Percentiles rank a stretch among this genome's conserved stretches.
phyloP scores from a whole-genome alignment of 1,284 basidiomycete genomes.

The Moesziomyces parantarcticus region DNA sequence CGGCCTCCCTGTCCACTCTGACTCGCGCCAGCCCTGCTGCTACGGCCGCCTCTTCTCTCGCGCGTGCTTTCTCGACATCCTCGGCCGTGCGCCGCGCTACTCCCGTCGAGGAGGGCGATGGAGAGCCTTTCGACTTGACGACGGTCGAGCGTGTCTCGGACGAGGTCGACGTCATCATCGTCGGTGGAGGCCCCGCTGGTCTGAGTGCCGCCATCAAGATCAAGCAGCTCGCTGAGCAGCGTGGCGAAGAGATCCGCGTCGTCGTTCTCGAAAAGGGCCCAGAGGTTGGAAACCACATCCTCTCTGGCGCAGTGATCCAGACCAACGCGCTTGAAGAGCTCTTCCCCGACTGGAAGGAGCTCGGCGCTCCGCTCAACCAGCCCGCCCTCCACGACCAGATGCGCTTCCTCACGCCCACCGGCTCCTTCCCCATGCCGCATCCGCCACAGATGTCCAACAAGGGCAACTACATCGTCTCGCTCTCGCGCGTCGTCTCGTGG shows the following conservation, averaged over 20 bases:
- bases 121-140: constrained; percentile 60
- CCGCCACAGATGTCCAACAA: constrained; percentile 97
- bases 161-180: constrained; percentile 95
- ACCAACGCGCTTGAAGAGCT: constrained; percentile 91
- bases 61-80: constrained; percentile 38
- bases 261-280: constrained; percentile 94
- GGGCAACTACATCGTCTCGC: constrained; percentile 91
- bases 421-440: constrained; percentile 87
- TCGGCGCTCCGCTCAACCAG: constrained; percentile 77
- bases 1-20: constrained; percentile 24
- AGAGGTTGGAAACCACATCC: constrained; percentile 92
- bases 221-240: constrained; percentile 89
- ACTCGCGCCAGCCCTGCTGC: constrained; percentile 19
- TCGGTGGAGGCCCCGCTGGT: constrained; percentile 94
- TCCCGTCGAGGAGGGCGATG: constrained; percentile 56
- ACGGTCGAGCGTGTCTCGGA: constrained; percentile 67
- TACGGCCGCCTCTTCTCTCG: constrained; percentile 18
- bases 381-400: constrained; percentile 83
- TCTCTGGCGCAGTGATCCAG: constrained; percentile 96
- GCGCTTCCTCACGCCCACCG: constrained; percentile 82
- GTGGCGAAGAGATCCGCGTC: constrained; percentile 82
- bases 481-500: constrained; percentile 90
- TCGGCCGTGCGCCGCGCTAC: constrained; percentile 32
- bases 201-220: constrained; percentile 94
- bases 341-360: constrained; percentile 83